Base-by-base conservation (phyloP, 192 early-diverging fungal species). In the Umbelopsis sp. region DNA sequence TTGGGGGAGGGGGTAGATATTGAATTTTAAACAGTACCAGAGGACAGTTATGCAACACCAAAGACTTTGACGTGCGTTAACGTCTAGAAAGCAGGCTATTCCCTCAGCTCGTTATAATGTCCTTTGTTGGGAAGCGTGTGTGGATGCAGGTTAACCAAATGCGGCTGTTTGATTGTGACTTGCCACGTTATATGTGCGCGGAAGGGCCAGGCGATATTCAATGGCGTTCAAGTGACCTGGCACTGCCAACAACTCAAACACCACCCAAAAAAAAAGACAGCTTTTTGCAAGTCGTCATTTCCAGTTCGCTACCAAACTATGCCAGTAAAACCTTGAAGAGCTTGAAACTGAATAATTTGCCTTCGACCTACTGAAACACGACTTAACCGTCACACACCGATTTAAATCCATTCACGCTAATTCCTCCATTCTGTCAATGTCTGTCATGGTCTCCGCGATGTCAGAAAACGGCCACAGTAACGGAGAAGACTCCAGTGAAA, bases 141-240 rank as follows among this genome's bases (percentile, higher is more conserved):
- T 25, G 56, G 9, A 62, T 31, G 17, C 31, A 41, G 31, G 31
- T 31, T n/a, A 36, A 34, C 29, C 56, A n/a, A n/a, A 17, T 36
- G 56, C 20, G 56, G 31, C 26, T 62, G 26, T 62, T 62, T 62
- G 56, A 62, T 62, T 62, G 56, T 34, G 26, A 29, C 29, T 62
- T 12, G 56, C 56, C 1, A 12, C 47, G n/a, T 2, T 4, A 49
- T 16, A 49, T 16, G 3, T 1, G n/a, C 38, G 12, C 5, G 38
- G 7, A 41, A 41, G 12, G 38, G 38, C 8, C 5, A 41, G 38
- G 4, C 38, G 38, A 41, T 41, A 6, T 11, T 41, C 38, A 41
- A 41, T 6, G 38, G 38, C 38, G 38, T 11, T 41, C 38, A 41
- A 41, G 38, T 41, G 38, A 41, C 38, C 12, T 41, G 7, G 38